Conservation (phyloP, 2,329 filamentous ascomycete genomes). For the Diaporthe eres region DNA sequence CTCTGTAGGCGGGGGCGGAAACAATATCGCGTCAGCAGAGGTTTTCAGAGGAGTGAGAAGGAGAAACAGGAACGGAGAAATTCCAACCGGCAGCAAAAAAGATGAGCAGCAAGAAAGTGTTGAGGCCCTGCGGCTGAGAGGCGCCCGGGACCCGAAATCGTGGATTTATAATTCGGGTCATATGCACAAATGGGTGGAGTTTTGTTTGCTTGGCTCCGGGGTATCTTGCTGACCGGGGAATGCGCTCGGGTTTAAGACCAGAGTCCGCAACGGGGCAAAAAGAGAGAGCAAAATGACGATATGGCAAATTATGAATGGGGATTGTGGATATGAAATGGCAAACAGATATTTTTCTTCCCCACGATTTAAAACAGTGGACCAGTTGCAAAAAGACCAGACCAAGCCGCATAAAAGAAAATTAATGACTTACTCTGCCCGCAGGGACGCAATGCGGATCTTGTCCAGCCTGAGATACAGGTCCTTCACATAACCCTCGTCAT, state of each 20-base stretch:
- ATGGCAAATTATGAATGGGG: conserved; percentile 26
- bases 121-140: conserved; percentile 27
- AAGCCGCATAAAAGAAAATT: background rate
- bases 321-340: background rate
- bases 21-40: conserved; percentile 17
- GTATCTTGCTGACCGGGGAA: conserved; percentile 30
- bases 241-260: conserved; percentile 9
- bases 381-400: background rate
- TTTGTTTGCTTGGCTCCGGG: conserved; percentile 33
- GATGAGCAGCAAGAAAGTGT: conserved; percentile 5
- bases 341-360: conserved; percentile 1
- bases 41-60: background rate
- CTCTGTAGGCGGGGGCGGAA: conserved; percentile 28
- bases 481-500: conserved; percentile 41
- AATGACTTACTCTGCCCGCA: conserved; percentile 39
- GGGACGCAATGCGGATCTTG: conserved; percentile 39
- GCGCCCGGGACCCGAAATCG: conserved; percentile 31
- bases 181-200: conserved; percentile 25
- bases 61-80: background rate
- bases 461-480: conserved; percentile 38
- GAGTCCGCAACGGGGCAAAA: background rate
- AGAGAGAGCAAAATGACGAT: background rate
- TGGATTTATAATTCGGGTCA: conserved; percentile 35
- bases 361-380: conserved; percentile 7
- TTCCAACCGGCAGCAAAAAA: background rate